Evolutionary conservation across 768 basidiomycete species (phyloP).

Genomic region (Boletus rex-veris): DNA sequence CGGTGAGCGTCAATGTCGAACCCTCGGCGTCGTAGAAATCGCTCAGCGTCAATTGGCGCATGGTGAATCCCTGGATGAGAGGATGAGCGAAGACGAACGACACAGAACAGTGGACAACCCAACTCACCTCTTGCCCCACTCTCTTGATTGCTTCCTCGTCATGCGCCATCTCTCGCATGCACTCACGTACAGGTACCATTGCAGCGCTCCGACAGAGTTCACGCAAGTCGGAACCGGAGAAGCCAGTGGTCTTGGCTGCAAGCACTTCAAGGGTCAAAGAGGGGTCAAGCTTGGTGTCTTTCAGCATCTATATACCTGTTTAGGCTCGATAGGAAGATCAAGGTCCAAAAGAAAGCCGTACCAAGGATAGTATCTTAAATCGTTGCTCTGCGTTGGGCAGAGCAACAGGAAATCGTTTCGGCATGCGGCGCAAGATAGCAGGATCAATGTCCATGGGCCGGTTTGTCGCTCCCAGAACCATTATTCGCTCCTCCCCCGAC

Average conservation of each 20-base stretch:
- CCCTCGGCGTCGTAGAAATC: constrained; percentile 61
- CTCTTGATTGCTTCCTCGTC: constrained; percentile 48
- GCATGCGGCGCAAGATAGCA: constrained; percentile 93
- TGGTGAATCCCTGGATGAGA: constrained; percentile 59
- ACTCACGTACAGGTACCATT: constrained; percentile 88
- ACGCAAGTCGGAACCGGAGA: constrained; percentile 87
- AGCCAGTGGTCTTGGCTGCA: constrained; percentile 65
- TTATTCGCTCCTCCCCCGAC: constrained; percentile 74
- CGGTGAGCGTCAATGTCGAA: constrained; percentile 23
- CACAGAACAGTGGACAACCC: neutral
- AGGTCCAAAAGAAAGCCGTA: constrained; percentile 31
- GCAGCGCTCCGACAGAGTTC: constrained; percentile 93
- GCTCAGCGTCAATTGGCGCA: constrained; percentile 64
- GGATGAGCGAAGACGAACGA: neutral
- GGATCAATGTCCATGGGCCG: constrained; percentile 88
- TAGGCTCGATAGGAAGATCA: neutral
- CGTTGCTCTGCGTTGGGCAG: constrained; percentile 79
- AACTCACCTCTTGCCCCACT: constrained; percentile 40
- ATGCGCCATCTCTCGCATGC: constrained; percentile 53
- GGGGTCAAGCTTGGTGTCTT: constrained; percentile 64
- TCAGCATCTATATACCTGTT: constrained; percentile 63
- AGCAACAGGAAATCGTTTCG: constrained; percentile 86
- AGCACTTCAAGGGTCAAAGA: constrained; percentile 60
- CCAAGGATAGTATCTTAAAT: constrained; percentile 77
- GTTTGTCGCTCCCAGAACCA: constrained; percentile 95